Conservation (phyloP, 345 rosid species). For the Hibiscus trionum region DNA sequence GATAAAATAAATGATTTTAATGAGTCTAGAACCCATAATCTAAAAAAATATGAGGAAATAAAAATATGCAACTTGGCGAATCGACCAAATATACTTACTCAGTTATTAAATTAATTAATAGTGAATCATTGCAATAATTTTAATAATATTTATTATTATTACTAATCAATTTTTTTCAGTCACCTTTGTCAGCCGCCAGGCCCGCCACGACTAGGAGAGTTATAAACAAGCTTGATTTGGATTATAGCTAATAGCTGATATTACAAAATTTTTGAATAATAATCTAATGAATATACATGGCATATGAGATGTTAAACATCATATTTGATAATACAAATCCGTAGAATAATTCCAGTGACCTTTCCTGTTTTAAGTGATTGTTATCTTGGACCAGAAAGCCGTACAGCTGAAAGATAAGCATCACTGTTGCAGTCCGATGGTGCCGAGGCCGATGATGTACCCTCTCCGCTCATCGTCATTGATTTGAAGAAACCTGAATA, state of each 20-base stretch:
- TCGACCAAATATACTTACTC: no score
- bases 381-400: constrained; percentile 92
- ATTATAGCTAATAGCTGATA: background rate
- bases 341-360: background rate
- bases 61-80: no score
- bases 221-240: background rate
- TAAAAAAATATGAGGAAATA: no score
- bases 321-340: background rate
- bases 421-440: constrained; percentile 67
- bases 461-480: constrained; percentile 39
- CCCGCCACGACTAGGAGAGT: background rate
- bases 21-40: no score
- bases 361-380: constrained; percentile 7
- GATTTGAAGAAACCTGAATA: constrained; percentile 36
- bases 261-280: background rate
- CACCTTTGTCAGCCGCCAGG: background rate
- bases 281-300: background rate
- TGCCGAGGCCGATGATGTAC: constrained; percentile 57
- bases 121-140: background rate
- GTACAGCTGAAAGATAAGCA: constrained; percentile 62
- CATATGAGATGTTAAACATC: background rate
- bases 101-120: no score
- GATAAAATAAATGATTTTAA: no score
- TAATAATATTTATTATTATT: background rate
- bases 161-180: background rate